phyloP scores from a whole-genome alignment of 2,329 filamentous ascomycete genomes.

The Didymella sp. region DNA sequence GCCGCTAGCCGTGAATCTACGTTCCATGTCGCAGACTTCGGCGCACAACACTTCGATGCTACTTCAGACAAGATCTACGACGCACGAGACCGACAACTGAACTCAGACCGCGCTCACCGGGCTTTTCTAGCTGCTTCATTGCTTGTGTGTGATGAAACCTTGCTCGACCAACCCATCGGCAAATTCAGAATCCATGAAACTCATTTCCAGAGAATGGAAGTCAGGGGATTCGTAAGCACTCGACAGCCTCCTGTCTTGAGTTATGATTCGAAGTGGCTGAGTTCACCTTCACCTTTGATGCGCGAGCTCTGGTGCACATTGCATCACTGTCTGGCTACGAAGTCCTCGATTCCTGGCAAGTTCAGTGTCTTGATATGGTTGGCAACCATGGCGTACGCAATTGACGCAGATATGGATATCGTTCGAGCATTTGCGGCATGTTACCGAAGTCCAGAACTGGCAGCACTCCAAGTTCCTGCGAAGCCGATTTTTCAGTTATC shows the following conservation, averaged over 20 bases:
- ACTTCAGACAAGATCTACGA: slow-evolving; percentile 34
- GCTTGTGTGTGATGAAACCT: slow-evolving; percentile 21
- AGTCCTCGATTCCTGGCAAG: slow-evolving; percentile 8
- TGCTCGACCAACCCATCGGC: slow-evolving; percentile 18
- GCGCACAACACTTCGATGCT: slow-evolving; percentile 38
- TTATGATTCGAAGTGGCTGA: slow-evolving; percentile 36
- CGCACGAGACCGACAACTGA: slow-evolving; percentile 15
- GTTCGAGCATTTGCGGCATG: slow-evolving; percentile 36
- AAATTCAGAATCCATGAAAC: no score
- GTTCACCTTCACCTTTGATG: slow-evolving; percentile 14
- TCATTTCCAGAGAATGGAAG: slow-evolving; percentile 18
- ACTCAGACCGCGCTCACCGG: slow-evolving; percentile 20
- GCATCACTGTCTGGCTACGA: slow-evolving; percentile 22
- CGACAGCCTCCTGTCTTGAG: slow-evolving; percentile 12
- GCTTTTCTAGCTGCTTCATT: slow-evolving; percentile 26
- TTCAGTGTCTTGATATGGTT: slow-evolving; percentile 38
- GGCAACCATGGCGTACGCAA: slow-evolving; percentile 34
- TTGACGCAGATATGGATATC: slow-evolving; percentile 28
- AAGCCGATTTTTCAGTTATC: slow-evolving; percentile 14
- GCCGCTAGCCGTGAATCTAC: slow-evolving; percentile 40
- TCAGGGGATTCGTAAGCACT: slow-evolving; percentile 4
- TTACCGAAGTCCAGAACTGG: slow-evolving; percentile 18
- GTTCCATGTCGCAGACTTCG: slow-evolving; percentile 41
- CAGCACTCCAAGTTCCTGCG: slow-evolving; percentile 20
- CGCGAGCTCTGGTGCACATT: slow-evolving; percentile 32